Evolutionary conservation across 768 basidiomycete species (phyloP), one percentile per base, ranked within the genome.

Genomic region (Rhodocollybia butyracea): DNA sequence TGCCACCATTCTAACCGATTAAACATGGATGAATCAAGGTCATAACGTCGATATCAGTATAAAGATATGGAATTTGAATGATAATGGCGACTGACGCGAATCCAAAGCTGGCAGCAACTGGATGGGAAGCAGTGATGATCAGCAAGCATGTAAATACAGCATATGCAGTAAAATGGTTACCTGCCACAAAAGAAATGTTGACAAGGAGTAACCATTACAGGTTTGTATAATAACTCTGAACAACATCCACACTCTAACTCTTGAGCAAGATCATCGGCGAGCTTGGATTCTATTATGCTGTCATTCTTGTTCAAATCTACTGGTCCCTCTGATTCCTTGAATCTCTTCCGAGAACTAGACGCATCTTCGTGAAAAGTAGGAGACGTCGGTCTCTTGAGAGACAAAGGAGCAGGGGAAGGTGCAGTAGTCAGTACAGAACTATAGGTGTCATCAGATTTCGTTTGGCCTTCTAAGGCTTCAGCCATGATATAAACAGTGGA

Each of bases 151-250:
- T 10, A 46, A 62, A 62, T 58, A 27, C 5, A 42, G 42, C 21
- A 34, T 29, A 24, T 12, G 29, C 34, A 31, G 0, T 51, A 46
- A 15, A 46, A 61, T 72, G 56, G 17, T 34, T 69, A 91, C 89
- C 91, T 91, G 69, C 91, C 91, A 64, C 91, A 94, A 66, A 92
- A 93, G 77, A 89, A 91, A 76, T 94, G 91, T 62, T 92, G 89
- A 67, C 91, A 94, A 29, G 91, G 91, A 32, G 80, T 77, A 50
- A 94, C 88, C 27, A 91, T 73, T 15, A 94, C 91, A 2, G 91
- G 91, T 57, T 82, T 77, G 70, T 94, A 91, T 56, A 89, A 85
- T 40, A 94, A 76, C 56, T 83, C 91, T 17, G 89, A 80, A 69
- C 91, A 94, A 66, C 91, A 93, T 21, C 89, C 91, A 61, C 91